A percentile compares a stretch with the other conserved stretches of the same genome.
phyloP scores from a whole-genome alignment of 164 flowering plant species.

The Aristolochia fimbriata region DNA sequence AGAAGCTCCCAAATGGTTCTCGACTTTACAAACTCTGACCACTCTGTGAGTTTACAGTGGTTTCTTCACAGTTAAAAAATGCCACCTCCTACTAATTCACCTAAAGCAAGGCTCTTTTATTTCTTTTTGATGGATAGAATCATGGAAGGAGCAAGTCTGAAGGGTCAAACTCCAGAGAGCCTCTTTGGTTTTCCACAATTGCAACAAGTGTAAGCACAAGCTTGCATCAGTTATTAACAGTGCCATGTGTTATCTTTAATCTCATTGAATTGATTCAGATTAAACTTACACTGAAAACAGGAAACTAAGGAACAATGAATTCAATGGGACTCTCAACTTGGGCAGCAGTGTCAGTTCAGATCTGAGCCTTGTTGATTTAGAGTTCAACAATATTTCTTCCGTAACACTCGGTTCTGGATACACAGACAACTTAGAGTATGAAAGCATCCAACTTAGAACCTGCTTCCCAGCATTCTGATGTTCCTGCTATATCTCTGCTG shows the following conservation, averaged over 20 bases:
- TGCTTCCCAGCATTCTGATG: not conserved
- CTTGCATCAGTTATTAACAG: too few relatives aligned
- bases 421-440: conserved; percentile 56
- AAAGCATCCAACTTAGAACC: not conserved
- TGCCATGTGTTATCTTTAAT: too few relatives aligned
- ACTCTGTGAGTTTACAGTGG: conserved; percentile 52
- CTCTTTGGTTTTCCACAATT: conserved; percentile 61
- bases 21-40: conserved; percentile 62
- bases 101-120: conserved; percentile 2
- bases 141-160: conserved; percentile 50
- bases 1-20: conserved; percentile 76
- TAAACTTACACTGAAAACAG: conserved; percentile 20
- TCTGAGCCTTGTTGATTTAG: conserved; percentile 65
- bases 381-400: conserved; percentile 49
- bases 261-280: not conserved
- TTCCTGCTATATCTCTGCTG: not conserved
- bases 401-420: conserved; percentile 36
- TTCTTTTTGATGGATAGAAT: conserved; percentile 29
- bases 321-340: conserved; percentile 53
- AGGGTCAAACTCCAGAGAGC: conserved; percentile 44
- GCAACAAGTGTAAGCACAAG: conserved; percentile 32
- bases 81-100: not conserved
- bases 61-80: not conserved
- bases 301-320: conserved; percentile 59
- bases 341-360: conserved; percentile 44